phyloP scores from a whole-genome alignment of 2,329 filamentous ascomycete genomes.

The Cephalotrichum gorgonifer region DNA sequence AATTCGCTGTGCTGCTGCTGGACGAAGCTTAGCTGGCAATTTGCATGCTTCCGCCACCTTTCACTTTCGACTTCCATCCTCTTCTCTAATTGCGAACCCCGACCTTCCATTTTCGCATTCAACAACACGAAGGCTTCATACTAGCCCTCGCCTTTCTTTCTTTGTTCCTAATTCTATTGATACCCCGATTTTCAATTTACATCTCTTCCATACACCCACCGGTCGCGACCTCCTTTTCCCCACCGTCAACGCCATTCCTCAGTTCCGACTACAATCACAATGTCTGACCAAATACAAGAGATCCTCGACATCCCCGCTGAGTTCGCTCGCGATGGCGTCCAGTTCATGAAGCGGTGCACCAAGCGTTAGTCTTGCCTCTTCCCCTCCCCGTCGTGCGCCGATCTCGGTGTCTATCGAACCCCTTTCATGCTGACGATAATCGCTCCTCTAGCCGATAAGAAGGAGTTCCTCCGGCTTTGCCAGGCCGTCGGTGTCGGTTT shows the following conservation, averaged over 20 bases:
- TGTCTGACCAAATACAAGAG: constrained; percentile 61
- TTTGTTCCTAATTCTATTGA: neutral
- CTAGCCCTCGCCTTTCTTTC: too few species aligned
- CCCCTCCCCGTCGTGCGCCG: neutral
- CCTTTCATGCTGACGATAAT: neutral
- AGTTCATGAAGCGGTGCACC: constrained; percentile 52
- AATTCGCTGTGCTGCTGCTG: neutral
- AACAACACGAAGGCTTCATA: neutral
- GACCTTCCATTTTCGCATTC: neutral
- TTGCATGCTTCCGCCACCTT: neutral
- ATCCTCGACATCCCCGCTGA: constrained; percentile 58
- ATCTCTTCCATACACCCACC: neutral
- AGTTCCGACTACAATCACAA: constrained; percentile 17
- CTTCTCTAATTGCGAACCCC: neutral
- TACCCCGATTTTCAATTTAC: neutral
- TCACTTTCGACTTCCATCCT: neutral
- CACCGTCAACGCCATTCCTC: neutral
- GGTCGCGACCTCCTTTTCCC: neutral
- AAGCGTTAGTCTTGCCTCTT: constrained; percentile 39
- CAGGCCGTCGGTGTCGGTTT: constrained; percentile 60
- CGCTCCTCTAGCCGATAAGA: constrained; percentile 24
- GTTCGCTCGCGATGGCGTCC: constrained; percentile 52
- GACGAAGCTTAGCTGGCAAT: neutral
- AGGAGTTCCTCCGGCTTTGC: constrained; percentile 33
- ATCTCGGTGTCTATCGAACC: neutral